phyloP scores from a whole-genome alignment of 768 basidiomycete genomes.

The Leccinum pellstonianum region DNA sequence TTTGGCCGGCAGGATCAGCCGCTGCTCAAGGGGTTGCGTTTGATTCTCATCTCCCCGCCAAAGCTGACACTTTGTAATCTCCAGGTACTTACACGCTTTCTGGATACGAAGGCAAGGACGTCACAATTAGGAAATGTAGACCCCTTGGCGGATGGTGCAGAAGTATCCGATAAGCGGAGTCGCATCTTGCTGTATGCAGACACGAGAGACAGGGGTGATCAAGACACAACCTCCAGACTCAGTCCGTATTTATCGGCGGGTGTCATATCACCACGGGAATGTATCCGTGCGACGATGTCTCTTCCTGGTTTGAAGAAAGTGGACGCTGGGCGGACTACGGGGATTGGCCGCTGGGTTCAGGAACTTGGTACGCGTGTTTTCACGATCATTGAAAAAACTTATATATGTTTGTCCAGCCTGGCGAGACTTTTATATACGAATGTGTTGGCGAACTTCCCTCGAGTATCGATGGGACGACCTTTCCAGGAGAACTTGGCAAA shows the following conservation, averaged over 20 bases:
- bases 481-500: slow-evolving; percentile 77
- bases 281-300: slow-evolving; percentile 62
- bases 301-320: slow-evolving; percentile 51
- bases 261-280: slow-evolving; percentile 72
- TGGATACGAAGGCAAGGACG: slow-evolving; percentile 61
- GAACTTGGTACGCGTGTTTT: slow-evolving; percentile 52
- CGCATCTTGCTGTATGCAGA: slow-evolving; percentile 48
- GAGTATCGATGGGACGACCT: slow-evolving; percentile 88
- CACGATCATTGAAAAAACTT: background rate
- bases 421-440: slow-evolving; percentile 87
- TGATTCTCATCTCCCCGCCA: background rate
- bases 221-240: slow-evolving; percentile 77
- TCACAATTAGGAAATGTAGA: slow-evolving; percentile 63
- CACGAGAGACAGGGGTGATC: slow-evolving; percentile 69
- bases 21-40: slow-evolving; percentile 57
- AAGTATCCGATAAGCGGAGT: slow-evolving; percentile 45
- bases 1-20: slow-evolving; percentile 82
- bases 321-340: slow-evolving; percentile 54
- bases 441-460: slow-evolving; percentile 73
- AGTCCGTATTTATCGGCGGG: slow-evolving; percentile 88
- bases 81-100: slow-evolving; percentile 71
- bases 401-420: slow-evolving; percentile 46
- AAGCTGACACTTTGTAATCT: slow-evolving; percentile 1
- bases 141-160: slow-evolving; percentile 53
- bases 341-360: slow-evolving; percentile 79